Base-by-base conservation (phyloP, 2,329 filamentous ascomycete species). In the Beauveria varroae region DNA sequence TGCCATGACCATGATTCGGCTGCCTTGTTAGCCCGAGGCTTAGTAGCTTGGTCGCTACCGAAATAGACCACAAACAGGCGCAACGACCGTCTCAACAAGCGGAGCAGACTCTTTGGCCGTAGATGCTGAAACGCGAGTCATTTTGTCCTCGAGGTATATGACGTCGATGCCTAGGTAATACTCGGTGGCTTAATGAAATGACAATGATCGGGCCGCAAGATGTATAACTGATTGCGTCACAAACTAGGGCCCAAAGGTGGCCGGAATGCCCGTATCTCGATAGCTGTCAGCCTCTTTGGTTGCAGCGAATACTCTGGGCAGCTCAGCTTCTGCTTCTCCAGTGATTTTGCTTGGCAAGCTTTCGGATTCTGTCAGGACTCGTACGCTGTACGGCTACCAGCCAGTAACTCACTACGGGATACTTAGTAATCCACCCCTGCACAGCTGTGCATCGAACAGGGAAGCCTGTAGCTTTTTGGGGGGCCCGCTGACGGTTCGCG, bases 401-500 rank as follows among this genome's bases (percentile, higher is more conserved):
- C 7, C 28, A 14, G 30, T 34, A 34, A 34, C 30, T 34, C 30
- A 34, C 12, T 34, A 14, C 28, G 28, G 28, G 28, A 30, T 30
- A 30, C 28, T 34, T 34, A 14, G 34, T n/a, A 43, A 59, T 34
- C 34, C 37, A 51, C 37, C 57, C 57, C 47, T 59, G 57, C 28
- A 52, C 47, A 52, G 57, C 57, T 59, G 57, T 37, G 57, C 24
- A 54, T 54, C 37, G 52, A 26, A 55, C 60, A 50, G 52, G 44
- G 43, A 51, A 26, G 30, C 20, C 49, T 55, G 47, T 28, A 28
- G 44, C 47, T 43, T 26, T 43, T 34, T 50, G 46, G 34, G 26
- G 59, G 34, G 41, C 58, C 60, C 44, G 37, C 53, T 34, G 24
- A 52, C 60, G 60, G 60, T 57, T 61, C 60, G 60, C 53, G 52